Percentiles rank a stretch among this genome's conserved stretches.
These are phyloP conservation scores for Boeremia lycopersici DNA, from an alignment of 2,329 filamentous ascomycete species.

Conservation along the genomic window DNA sequence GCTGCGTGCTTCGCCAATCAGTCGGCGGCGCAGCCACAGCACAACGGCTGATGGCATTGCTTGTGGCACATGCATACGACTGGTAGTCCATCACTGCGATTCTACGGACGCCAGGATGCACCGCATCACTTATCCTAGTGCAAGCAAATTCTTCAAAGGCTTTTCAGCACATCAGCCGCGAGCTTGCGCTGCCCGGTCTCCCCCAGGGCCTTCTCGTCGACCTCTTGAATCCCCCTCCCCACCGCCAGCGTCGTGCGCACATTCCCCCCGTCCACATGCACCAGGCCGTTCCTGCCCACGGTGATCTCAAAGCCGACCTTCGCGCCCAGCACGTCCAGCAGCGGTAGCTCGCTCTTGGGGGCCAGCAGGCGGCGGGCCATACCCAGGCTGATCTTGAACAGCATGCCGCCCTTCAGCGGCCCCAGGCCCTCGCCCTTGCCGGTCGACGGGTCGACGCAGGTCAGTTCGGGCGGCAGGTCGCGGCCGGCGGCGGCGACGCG, in stretches of 20 bases:
- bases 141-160: slow-evolving; percentile 1
- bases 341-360: slow-evolving; percentile 66
- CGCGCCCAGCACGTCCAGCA: slow-evolving; percentile 81
- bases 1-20: not conserved
- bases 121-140: not conserved
- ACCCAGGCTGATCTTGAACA: slow-evolving; percentile 78
- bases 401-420: slow-evolving; percentile 81
- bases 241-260: slow-evolving; percentile 76
- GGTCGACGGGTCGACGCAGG: slow-evolving; percentile 84
- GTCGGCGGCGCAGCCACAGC: not conserved
- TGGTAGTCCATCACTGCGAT: not conserved
- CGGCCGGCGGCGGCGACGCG: slow-evolving; percentile 70
- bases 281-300: slow-evolving; percentile 86
- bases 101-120: not conserved
- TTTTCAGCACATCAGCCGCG: slow-evolving; percentile 69
- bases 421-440: slow-evolving; percentile 90
- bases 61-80: too few species aligned
- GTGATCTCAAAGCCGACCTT: slow-evolving; percentile 92
- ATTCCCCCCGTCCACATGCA: slow-evolving; percentile 87
- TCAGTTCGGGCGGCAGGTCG: slow-evolving; percentile 81
- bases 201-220: slow-evolving; percentile 70
- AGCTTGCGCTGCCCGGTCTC: slow-evolving; percentile 73
- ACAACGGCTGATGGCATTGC: not conserved
- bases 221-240: slow-evolving; percentile 76
- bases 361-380: slow-evolving; percentile 80